Base-by-base conservation (phyloP, 2,329 filamentous ascomycete genomes). In the Scedosporium apiospermum region DNA sequence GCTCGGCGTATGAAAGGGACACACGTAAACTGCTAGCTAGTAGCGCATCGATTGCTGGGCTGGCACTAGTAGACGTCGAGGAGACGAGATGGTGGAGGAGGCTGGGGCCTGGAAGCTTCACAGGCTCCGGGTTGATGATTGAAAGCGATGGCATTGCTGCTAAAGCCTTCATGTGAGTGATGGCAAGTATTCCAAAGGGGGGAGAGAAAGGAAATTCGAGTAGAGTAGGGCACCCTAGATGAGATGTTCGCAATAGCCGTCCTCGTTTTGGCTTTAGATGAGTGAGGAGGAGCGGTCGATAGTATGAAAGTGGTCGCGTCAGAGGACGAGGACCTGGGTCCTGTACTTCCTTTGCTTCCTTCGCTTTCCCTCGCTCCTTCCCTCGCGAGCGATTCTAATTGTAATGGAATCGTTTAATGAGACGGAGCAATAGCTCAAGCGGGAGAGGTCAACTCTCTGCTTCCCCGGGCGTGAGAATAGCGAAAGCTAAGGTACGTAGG, bases 21-120 rank as follows among this genome's bases (percentile, higher is more conserved):
- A 72, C 74, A 30, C 75, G 75, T 30, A 69, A 70, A 30, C 78
- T 80, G 66, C 82, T 76, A 55, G 76, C 67, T 63, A 78, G 74
- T 34, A 85, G 77, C 69, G 86, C 89, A 63, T 92, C 88, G 65
- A 93, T 80, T 6, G 89, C 89, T 49, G 74, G 73, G 5, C 69
- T 67, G 57, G 73, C 67, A 26, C 69, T 65, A n/a, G 72, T 64
- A 42, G 68, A 64, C 21, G 74, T 67, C 63, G 69, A 69, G 27
- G 77, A 73, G 58, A 95, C 82, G 6, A 96, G 79, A 9, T 89
- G 73, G 71, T 84, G 80, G 44, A 84, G 71, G 57, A 82, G 71
- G 10, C 64, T 63, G 23, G 81, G 78, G 1, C 81, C 81, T 1
- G 73, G 67, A 5, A 81, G 67, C 62, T 68, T 72, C 14, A 63